Base-by-base conservation (phyloP, 1,139 yeast species). In the Pneumocystis oryctolagi region DNA sequence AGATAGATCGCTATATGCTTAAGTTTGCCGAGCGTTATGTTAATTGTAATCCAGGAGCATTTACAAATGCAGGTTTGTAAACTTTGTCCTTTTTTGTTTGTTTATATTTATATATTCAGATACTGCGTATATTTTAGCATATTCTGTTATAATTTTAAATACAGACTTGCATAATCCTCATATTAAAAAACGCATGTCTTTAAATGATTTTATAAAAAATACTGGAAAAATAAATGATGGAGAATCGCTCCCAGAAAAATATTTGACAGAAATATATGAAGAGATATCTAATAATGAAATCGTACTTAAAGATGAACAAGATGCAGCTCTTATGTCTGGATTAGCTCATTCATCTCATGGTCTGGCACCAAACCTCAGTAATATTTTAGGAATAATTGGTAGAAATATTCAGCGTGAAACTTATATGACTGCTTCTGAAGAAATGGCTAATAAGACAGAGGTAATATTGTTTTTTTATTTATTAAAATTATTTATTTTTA, bases 231-330 rank as follows among this genome's bases (percentile, higher is more conserved):
- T 88, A 34, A 85, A 85, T 68, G 76, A 76, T 31, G 82, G 83
- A 6, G 80, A 81, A 59, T 92, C 90, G 73, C 90, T 87, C 1
- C 95, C 95, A 1, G 82, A 80, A 60, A 87, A 94, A 92, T 89
- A 88, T 69, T 77, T 92, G 67, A 83, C 85, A 64, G 87, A 82
- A 68, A 88, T 92, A 56, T 94, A 87, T 72, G 77, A 80, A 55
- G 86, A 95, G 0, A 90, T 94, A 65, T 81, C 82, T 67, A 89
- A 85, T 63, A 82, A 87, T 62, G 99, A 94, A 73, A 92, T 92
- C 67, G 89, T 94, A 63, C 88, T 94, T 90, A 97, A 98, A 0
- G 98, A 92, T 70, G 99, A 94, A 71, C 97, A 90, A 70, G 89
- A 89, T 56, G 89, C 87, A 31, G 87, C 58, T 25, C 61, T 62